Conservation (phyloP, 345 rosid genomes). For the Gossypium thurberi region DNA sequence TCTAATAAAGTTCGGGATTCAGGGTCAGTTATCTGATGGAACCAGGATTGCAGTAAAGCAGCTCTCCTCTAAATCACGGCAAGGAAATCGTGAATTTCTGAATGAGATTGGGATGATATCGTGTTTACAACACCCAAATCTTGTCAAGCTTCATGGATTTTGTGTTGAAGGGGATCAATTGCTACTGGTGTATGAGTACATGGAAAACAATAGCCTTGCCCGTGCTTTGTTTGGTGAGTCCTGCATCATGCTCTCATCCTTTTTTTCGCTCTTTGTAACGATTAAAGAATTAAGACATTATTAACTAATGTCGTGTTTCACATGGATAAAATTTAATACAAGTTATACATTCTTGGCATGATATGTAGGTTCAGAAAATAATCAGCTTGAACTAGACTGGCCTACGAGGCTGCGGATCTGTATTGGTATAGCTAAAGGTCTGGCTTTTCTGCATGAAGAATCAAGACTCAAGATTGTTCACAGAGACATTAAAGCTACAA, state of each 20-base stretch:
- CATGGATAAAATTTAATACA: background rate
- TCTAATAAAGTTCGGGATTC: background rate
- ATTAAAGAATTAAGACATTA: background rate
- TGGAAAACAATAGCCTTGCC: conserved; percentile 52
- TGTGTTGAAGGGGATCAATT: conserved; percentile 51
- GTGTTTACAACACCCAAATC: conserved; percentile 50
- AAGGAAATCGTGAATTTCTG: conserved; percentile 31
- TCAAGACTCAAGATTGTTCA: conserved; percentile 54
- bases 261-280: background rate
- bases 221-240: conserved; percentile 38
- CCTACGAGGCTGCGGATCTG: conserved; percentile 39
- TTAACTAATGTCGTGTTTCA: background rate
- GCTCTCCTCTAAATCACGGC: background rate
- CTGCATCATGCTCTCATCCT: background rate
- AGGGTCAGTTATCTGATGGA: conserved; percentile 1
- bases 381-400: conserved; percentile 42
- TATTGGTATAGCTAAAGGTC: conserved; percentile 52
- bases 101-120: conserved; percentile 60
- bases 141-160: conserved; percentile 49
- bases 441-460: conserved; percentile 56
- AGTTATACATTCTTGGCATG: background rate
- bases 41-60: conserved; percentile 4
- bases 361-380: conserved; percentile 28
- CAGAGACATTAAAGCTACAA: conserved; percentile 60
- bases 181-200: conserved; percentile 49